Evolutionary conservation across 2,329 filamentous ascomycete genomes (phyloP), one percentile per base, ranked within the genome.

Genomic region (Fonsecaea multimorphosa): DNA sequence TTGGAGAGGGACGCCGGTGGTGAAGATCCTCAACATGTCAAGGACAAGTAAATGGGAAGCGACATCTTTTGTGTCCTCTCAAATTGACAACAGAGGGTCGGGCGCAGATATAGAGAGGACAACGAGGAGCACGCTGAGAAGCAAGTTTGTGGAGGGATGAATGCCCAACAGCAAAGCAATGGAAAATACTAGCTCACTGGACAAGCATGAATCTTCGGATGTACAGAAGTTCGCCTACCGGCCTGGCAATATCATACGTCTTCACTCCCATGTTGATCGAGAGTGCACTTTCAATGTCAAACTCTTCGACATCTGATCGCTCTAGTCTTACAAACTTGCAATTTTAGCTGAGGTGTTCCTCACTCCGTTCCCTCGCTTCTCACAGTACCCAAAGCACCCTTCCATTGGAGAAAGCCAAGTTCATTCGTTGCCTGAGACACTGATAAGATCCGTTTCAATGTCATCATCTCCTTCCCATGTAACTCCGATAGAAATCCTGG

Each of bases 401-500:
- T 24, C 8, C 44, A 49, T 49, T 24, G 19, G 19, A 49, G 44
- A 49, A 49, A 24, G 19, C 44, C 44, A 49, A 40, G 19, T 12
- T 49, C 19, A 11, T 49, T 49, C 22, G 44, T 12, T 49, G 19
- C 2, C 19, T 24, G 44, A 49, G 9, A 49, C 44, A 24, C 44
- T 49, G 44, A 49, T 49, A 11, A 24, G 24, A 9, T n/a, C 54
- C 12, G 24, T 57, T 72, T 49, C 64, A 11, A 71, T 24, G 8
- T 80, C 76, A 49, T 49, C 7, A 90, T 78, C 89, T 86, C 70
- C 91, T 84, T 46, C 90, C 91, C 82, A 92, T 88, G 79, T 92
- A 96, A 62, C 92, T 96, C 57, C 91, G 87, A 77, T 95, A 96
- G 79, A 98, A 97, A 77, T 92, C 91, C 75, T 97, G 93, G 1